Conservation (phyloP, 331 rosid genomes). For the Acacia pycnantha region DNA sequence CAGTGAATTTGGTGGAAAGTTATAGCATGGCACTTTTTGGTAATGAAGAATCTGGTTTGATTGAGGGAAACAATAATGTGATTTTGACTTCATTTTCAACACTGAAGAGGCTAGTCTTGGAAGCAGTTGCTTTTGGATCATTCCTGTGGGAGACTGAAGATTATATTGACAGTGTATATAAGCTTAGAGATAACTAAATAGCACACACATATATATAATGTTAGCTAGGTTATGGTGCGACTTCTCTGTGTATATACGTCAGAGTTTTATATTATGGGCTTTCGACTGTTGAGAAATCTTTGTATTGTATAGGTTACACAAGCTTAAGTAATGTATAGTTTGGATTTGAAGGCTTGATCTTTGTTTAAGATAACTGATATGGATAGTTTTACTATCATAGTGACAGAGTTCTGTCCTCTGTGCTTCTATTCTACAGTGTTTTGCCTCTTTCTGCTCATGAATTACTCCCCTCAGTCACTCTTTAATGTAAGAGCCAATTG, state of each 20-base stretch:
- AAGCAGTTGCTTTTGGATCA: constrained; percentile 94
- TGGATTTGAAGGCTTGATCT: neutral
- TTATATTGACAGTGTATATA: constrained; percentile 66
- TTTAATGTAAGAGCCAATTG: too few species aligned
- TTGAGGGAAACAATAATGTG: constrained; percentile 50
- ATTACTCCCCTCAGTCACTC: too few species aligned
- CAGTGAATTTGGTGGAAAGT: constrained; percentile 62
- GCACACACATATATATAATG: neutral
- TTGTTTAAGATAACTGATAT: neutral
- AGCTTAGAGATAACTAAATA: constrained; percentile 65
- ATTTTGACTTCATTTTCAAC: constrained; percentile 88
- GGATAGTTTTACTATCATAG: neutral
- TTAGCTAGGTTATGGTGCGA: constrained; percentile 18
- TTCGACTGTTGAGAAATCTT: constrained; percentile 17
- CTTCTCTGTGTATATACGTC: constrained; percentile 30
- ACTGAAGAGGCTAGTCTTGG: constrained; percentile 85
- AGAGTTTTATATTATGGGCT: constrained; percentile 30
- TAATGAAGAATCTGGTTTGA: constrained; percentile 38
- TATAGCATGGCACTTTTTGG: constrained; percentile 76
- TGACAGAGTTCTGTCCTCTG: neutral
- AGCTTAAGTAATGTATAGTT: constrained; percentile 28
- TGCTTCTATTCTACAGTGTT: constrained; percentile 10
- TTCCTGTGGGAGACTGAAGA: constrained; percentile 96
- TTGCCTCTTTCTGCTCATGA: neutral
- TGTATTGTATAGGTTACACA: constrained; percentile 28